Percentiles rank a stretch among this genome's conserved stretches.
phyloP scores from a whole-genome alignment of 2,329 filamentous ascomycete genomes.

The Cytospora leucostoma region DNA sequence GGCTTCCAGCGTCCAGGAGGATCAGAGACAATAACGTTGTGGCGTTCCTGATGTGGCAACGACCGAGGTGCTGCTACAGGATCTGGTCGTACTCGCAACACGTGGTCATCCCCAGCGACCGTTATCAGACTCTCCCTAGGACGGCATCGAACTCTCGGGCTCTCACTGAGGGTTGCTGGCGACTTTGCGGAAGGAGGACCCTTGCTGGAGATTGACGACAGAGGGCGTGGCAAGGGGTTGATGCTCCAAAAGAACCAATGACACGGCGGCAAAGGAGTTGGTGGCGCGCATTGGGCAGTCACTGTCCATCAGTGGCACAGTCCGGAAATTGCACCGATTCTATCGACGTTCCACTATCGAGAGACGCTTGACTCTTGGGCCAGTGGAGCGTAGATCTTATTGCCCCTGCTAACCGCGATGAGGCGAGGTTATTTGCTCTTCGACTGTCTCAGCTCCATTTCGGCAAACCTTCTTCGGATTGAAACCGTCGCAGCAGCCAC shows the following conservation, averaged over 20 bases:
- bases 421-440: conserved; percentile 20
- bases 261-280: neutral
- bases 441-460: conserved; percentile 8
- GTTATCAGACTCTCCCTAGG: conserved; percentile 5
- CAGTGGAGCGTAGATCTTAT: conserved; percentile 6
- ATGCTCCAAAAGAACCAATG: neutral
- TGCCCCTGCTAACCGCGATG: neutral
- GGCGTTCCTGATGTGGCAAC: neutral
- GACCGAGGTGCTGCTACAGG: neutral
- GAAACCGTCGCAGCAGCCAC: conserved; percentile 16
- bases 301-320: conserved; percentile 22
- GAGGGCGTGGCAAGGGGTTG: conserved; percentile 11
- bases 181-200: neutral
- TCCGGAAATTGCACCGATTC: conserved; percentile 23
- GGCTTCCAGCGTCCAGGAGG: conserved; percentile 10
- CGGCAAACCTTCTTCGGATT: conserved; percentile 9
- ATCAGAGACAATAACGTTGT: conserved; percentile 4
- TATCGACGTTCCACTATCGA: conserved; percentile 3
- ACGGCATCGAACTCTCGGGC: conserved; percentile 16
- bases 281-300: conserved; percentile 10
- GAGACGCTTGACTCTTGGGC: neutral
- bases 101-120: conserved; percentile 14
- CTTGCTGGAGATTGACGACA: conserved; percentile 7
- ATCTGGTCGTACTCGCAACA: conserved; percentile 2
- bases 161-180: neutral